Conservation (phyloP, 1,284 basidiomycete species). For the Exobasidium cylindrosporum region DNA sequence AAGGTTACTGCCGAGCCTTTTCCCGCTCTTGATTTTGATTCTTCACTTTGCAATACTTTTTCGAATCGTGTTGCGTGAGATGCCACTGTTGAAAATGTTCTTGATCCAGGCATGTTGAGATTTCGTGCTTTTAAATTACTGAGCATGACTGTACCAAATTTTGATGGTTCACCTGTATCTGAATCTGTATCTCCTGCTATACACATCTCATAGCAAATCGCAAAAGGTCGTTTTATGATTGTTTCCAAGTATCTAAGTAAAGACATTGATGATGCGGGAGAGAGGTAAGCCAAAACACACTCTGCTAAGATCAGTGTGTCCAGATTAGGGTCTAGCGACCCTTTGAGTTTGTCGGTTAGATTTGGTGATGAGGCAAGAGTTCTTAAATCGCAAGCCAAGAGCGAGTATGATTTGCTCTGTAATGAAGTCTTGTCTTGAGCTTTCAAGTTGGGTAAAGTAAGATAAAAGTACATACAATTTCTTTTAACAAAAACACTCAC, state of each 20-base stretch:
- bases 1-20: slow-evolving; percentile 23
- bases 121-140: slow-evolving; percentile 45
- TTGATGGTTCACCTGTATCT: slow-evolving; percentile 11
- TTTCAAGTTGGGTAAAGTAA: too few relatives aligned
- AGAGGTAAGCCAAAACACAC: slow-evolving; percentile 50
- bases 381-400: neutral
- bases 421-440: neutral
- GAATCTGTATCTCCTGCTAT: slow-evolving; percentile 31
- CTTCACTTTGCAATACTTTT: slow-evolving; percentile 13
- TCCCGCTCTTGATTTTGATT: neutral
- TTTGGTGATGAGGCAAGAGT: neutral
- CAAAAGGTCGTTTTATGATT: slow-evolving; percentile 16
- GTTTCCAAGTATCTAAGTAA: slow-evolving; percentile 25
- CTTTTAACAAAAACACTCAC: too few relatives aligned
- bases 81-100: slow-evolving; percentile 30
- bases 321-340: slow-evolving; percentile 11
- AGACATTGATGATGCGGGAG: slow-evolving; percentile 24
- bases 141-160: slow-evolving; percentile 53
- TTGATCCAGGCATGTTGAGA: slow-evolving; percentile 42
- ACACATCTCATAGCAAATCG: slow-evolving; percentile 50
- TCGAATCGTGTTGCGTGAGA: slow-evolving; percentile 33
- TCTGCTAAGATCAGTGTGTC: slow-evolving; percentile 51
- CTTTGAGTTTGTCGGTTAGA: slow-evolving; percentile 8
- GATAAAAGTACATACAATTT: too few relatives aligned
- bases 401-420: neutral